phyloP scores from a whole-genome alignment of 1,284 basidiomycete species.

The Ustilago xerochloae region DNA sequence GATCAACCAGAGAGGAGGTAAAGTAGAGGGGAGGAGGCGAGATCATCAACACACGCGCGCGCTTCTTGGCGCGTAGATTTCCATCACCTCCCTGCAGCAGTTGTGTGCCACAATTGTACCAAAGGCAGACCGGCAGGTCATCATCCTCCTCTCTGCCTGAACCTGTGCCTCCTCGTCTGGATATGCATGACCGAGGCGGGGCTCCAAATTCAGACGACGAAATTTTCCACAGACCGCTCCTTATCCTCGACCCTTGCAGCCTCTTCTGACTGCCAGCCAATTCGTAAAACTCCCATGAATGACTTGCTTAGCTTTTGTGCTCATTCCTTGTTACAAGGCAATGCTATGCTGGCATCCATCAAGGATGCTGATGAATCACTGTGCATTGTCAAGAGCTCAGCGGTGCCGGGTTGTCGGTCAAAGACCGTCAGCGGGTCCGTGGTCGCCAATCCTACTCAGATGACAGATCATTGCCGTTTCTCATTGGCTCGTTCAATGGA shows the following conservation, averaged over 20 bases:
- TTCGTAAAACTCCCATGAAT: too few relatives aligned
- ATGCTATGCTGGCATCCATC: not conserved
- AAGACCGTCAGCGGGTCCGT: too few relatives aligned
- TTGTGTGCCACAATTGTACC: not conserved
- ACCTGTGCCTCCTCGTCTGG: not conserved
- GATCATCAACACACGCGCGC: not conserved
- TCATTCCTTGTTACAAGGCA: not conserved
- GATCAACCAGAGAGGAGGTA: not conserved
- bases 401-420: too few relatives aligned
- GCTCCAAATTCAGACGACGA: conserved; percentile 31
- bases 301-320: not conserved
- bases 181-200: conserved; percentile 27
- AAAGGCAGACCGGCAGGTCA: not conserved
- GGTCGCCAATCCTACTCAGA: too few relatives aligned
- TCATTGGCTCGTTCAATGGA: too few relatives aligned
- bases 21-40: not conserved
- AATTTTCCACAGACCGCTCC: not conserved
- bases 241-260: conserved; percentile 1
- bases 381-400: not conserved
- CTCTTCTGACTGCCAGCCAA: not conserved
- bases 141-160: not conserved
- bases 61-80: conserved; percentile 13
- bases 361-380: conserved; percentile 3
- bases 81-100: not conserved
- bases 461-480: too few relatives aligned